Conservation (phyloP, 129 eudicot genomes). For the Solidago caesia region DNA sequence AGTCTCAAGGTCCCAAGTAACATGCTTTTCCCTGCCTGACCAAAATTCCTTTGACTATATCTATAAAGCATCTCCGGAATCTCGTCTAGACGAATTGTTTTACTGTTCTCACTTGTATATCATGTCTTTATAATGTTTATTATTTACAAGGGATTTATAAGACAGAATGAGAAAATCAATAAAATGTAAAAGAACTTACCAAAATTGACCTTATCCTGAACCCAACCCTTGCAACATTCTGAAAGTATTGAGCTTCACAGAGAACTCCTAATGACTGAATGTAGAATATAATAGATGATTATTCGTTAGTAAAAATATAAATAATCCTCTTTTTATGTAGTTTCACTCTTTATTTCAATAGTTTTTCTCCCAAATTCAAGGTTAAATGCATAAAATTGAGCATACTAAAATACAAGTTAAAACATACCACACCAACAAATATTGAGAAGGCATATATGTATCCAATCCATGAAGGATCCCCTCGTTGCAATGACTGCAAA, state of each 20-base stretch:
- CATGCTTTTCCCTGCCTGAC: background rate
- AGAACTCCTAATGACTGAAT: conserved; percentile 82
- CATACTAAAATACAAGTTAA: conserved; percentile 10
- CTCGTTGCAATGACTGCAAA: conserved; percentile 83
- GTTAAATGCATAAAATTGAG: conserved; percentile 12
- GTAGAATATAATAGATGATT: conserved; percentile 9
- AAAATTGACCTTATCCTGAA: conserved; percentile 79
- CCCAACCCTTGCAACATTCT: conserved; percentile 92
- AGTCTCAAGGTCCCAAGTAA: background rate
- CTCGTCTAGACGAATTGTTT: background rate
- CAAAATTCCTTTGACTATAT: background rate
- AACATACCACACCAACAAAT: conserved; percentile 90
- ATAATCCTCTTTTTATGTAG: background rate
- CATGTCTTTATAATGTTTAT: background rate
- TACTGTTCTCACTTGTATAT: background rate
- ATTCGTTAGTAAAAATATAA: conserved; percentile 17
- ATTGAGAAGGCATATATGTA: conserved; percentile 80
- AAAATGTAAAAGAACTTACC: conserved; percentile 41
- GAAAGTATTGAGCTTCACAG: conserved; percentile 94
- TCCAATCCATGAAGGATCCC: conserved; percentile 98
- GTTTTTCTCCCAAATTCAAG: background rate
- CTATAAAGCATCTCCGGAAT: background rate
- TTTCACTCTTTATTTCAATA: background rate
- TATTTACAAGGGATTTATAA: background rate
- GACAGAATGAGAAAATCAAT: background rate